These are phyloP conservation scores for Aspergillus quadrilineatus DNA, from an alignment of 2,329 filamentous ascomycete species.

Conservation along the genomic window DNA sequence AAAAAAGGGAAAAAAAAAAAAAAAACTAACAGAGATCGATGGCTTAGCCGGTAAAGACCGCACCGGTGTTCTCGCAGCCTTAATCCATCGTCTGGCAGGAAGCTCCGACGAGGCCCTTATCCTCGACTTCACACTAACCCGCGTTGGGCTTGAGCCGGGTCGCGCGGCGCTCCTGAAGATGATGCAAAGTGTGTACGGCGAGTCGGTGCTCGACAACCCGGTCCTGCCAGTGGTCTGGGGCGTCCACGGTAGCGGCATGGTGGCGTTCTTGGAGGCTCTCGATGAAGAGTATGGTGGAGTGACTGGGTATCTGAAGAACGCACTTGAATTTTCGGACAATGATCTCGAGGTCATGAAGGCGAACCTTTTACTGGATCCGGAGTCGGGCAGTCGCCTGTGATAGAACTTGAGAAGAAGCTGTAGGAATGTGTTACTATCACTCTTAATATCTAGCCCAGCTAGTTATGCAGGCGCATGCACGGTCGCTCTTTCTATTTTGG, in stretches of 20 bases:
- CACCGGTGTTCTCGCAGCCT: constrained; percentile 68
- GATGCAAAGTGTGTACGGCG: constrained; percentile 19
- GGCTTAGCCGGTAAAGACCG: constrained; percentile 72
- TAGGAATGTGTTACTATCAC: neutral
- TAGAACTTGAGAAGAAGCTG: neutral
- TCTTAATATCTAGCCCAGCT: too few relatives aligned
- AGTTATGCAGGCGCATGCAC: constrained; percentile 4
- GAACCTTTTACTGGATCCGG: constrained; percentile 17
- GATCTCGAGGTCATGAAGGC: constrained; percentile 24
- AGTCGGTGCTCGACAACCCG: constrained; percentile 22
- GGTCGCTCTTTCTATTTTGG: neutral
- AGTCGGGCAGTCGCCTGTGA: neutral
- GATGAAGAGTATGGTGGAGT: constrained; percentile 24
- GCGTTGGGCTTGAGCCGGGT: constrained; percentile 26
- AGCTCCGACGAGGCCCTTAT: constrained; percentile 59
- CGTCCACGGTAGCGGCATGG: constrained; percentile 26
- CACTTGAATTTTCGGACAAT: constrained; percentile 21
- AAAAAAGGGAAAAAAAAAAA: neutral
- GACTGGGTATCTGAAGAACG: constrained; percentile 22
- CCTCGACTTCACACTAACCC: constrained; percentile 59
- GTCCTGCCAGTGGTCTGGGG: constrained; percentile 28
- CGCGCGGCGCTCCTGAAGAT: constrained; percentile 22
- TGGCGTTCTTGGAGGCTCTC: constrained; percentile 25
- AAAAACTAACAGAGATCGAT: neutral
- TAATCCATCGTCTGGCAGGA: constrained; percentile 64